Conservation (phyloP, 2,329 filamentous ascomycete genomes). For the Botrytis paeoniae region DNA sequence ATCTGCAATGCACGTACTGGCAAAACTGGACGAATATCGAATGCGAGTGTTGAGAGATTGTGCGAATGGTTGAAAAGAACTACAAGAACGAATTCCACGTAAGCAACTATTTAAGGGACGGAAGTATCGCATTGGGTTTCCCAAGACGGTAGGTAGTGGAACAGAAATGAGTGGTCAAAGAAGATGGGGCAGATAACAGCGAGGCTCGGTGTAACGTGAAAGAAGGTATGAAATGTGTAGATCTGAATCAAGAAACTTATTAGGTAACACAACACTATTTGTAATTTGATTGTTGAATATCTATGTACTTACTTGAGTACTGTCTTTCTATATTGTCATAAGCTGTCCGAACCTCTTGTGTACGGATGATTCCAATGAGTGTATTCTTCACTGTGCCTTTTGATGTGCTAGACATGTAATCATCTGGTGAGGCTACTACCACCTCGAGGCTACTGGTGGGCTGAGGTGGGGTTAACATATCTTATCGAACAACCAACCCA, state of each 20-base stretch:
- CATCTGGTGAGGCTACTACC: not conserved
- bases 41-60: conserved; percentile 29
- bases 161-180: conserved; percentile 7
- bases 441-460: not conserved
- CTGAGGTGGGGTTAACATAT: not conserved
- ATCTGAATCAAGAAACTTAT: not conserved
- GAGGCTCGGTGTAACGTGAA: not conserved
- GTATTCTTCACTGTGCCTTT: not conserved
- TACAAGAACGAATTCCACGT: conserved; percentile 19
- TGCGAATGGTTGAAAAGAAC: conserved; percentile 14
- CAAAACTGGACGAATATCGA: conserved; percentile 27
- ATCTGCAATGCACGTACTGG: conserved; percentile 19
- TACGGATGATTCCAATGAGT: not conserved
- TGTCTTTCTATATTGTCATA: not conserved
- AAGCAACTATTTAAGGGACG: conserved; percentile 27
- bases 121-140: conserved; percentile 31
- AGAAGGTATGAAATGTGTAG: not conserved
- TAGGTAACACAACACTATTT: not conserved
- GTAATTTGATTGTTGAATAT: not conserved
- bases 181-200: conserved; percentile 19
- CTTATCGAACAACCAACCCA: not conserved
- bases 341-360: not conserved
- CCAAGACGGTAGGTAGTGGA: conserved; percentile 18
- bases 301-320: not conserved
- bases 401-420: not conserved